phyloP scores from a whole-genome alignment of 2,329 filamentous ascomycete genomes.

The Verticillium zaregamsianum region DNA sequence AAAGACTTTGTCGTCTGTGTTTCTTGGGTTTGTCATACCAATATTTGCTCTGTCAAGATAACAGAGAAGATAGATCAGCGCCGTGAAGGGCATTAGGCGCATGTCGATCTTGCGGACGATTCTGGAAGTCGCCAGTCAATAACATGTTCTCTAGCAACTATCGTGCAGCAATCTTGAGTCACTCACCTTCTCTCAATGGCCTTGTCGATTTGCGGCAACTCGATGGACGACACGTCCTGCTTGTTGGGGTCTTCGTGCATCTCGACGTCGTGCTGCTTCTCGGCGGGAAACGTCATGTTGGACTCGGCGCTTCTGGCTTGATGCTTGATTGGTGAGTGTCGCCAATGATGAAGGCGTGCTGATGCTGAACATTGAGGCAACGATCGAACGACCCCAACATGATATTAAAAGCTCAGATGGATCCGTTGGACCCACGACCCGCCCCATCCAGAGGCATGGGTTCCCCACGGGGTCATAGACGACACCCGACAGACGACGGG shows the following conservation, averaged over 20 bases:
- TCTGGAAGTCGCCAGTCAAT: neutral
- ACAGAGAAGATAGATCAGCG: slow-evolving; percentile 58
- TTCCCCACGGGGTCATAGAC: slow-evolving; percentile 1
- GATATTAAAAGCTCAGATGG: too few species aligned
- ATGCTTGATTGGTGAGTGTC: neutral
- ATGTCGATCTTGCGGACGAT: slow-evolving; percentile 56
- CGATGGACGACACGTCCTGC: neutral
- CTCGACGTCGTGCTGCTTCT: neutral
- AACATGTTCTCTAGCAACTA: too few species aligned
- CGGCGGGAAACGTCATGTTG: neutral
- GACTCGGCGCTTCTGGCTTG: neutral
- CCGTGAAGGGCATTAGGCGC: slow-evolving; percentile 59
- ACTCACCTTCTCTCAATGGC: neutral
- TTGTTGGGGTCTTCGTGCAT: neutral
- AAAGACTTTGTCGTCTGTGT: neutral
- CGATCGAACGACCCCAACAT: too few species aligned
- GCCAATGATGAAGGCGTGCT: neutral
- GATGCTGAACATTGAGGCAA: neutral
- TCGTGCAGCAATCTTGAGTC: too few species aligned
- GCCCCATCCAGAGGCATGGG: neutral
- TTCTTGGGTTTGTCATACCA: slow-evolving; percentile 28
- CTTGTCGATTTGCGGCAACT: neutral
- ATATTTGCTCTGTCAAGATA: slow-evolving; percentile 68
- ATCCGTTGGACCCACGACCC: neutral
- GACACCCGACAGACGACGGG: slow-evolving; percentile 1